Evolutionary conservation across 2,329 filamentous ascomycete genomes (phyloP).

Genomic region (Colletotrichum sp.): DNA sequence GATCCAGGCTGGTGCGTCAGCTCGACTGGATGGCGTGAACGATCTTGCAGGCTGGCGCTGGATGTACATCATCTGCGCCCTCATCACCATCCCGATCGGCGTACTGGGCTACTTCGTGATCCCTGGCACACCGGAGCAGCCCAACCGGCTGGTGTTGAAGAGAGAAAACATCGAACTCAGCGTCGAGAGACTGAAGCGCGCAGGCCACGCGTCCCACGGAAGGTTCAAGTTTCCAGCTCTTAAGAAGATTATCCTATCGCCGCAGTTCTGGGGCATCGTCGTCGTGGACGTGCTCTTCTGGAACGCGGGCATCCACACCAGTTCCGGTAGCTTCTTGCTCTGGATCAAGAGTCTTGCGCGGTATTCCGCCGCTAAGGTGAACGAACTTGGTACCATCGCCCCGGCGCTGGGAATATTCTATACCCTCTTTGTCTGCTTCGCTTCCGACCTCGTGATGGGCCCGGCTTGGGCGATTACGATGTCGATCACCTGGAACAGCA

Average conservation of each 20-base stretch:
- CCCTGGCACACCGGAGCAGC: conserved; percentile 34
- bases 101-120: conserved; percentile 44
- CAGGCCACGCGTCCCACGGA: conserved; percentile 45
- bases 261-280: conserved; percentile 41
- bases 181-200: conserved; percentile 35
- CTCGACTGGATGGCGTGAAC: conserved; percentile 43
- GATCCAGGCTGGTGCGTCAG: conserved; percentile 48
- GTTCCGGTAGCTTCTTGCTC: conserved; percentile 37
- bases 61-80: conserved; percentile 51
- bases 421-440: conserved; percentile 10
- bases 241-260: conserved; percentile 40
- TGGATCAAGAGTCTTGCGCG: conserved; percentile 47
- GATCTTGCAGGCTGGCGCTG: conserved; percentile 50
- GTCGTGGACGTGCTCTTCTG: conserved; percentile 49
- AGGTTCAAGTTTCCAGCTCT: conserved; percentile 37
- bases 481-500: neutral
- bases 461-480: conserved; percentile 36
- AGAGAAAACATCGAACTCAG: conserved; percentile 28
- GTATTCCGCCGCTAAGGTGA: conserved; percentile 54
- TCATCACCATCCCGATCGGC: conserved; percentile 46
- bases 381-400: conserved; percentile 42
- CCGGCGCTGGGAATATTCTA: conserved; percentile 9
- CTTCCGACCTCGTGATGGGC: conserved; percentile 11
- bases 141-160: conserved; percentile 31
- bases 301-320: conserved; percentile 47